Evolutionary conservation across 441 rosid genomes (phyloP), one percentile per base, ranked within the genome.

Genomic region (Pelargonium australe): DNA sequence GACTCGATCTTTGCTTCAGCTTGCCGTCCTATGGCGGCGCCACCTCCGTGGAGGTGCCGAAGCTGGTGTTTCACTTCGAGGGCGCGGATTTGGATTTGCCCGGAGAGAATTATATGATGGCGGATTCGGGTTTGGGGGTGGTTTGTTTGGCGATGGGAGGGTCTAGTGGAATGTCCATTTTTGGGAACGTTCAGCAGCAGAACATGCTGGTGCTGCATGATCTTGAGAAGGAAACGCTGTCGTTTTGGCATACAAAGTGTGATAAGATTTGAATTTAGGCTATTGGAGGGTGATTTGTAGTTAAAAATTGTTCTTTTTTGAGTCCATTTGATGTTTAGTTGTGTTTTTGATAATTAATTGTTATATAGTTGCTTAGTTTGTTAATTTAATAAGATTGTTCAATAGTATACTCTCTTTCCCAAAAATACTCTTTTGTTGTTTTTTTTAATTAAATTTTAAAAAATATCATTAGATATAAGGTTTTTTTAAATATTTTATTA

Each of bases 131-230:
- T 23, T 7, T 72, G 47, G 93, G 95, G 11, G 58, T 90, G 68
- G 61, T 79, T 67, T 95, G 99, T 81, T 82, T 95, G 84, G 97
- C 92, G 0, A 90, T 95, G 91, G 99, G 91, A 51, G 75, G 85
- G 14, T 87, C 97, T 0, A 82, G 70, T 67, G 90, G 96, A 0
- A 82, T 89, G 90, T 95, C 99, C 0, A 87, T 95, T 10, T 82
- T 95, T 8, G 97, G 99, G 61, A 95, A 95, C 73, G 70, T 95
- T 23, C 99, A 95, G 78, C 99, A 95, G 73, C 99, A 91, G 66
- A 90, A 95, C 71, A 72, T 85, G 64, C 75, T 91, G 85, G 85
- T 90, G 9, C 45, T 84, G 14, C 87, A 91, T 79, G 96, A 95
- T 80, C 89, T 95, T 66, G 70, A 64, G 53, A 83, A 85, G 70